Base-by-base conservation (phyloP, 2,329 filamentous ascomycete genomes). In the Fusarium decemcellulare region DNA sequence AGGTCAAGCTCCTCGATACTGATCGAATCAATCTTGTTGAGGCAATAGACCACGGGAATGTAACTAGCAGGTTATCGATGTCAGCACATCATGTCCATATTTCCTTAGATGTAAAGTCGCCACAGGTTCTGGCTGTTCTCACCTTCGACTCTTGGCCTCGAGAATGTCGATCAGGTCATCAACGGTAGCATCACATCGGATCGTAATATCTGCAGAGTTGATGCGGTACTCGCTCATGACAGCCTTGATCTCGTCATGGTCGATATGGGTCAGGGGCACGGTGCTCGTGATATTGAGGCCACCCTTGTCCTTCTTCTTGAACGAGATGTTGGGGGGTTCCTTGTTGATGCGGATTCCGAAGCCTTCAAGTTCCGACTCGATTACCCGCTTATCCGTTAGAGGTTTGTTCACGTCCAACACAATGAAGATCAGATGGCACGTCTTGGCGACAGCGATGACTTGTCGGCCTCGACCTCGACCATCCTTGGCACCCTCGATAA, bases 311-410 rank as follows among this genome's bases (percentile, higher is more conserved):
- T 99, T 99, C 87, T 99, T 99, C 84, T 92, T 97, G 86, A 98
- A 97, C n/a, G 96, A 93, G 76, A 99, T 99, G 80, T 99, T 99
- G 42, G 96, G 96, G 29, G 96, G 96, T 74, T 90, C 84, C 85
- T 98, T 99, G 86, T 99, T 99, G 85, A 98, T 95, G 60, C 96
- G 90, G 78, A 99, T 98, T 36, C 96, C 96, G 76, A 99, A 99
- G 8, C 96, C 96, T 80, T 99, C 96, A 79, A 99, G 83, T 84
- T 99, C 96, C 54, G 90, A 87, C 83, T 99, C 96, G 77, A 99
- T 99, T 68, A 99, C 87, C 65, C 93, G 90, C 86, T 99, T 99
- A 83, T 99, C 96, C 15, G 95, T 97, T 74, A 99, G 85, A 27
- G 96, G 96, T 83, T 99, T 99, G 84, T 98, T 98, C 77, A 99